These are phyloP conservation scores for Geotrichum fermentans DNA, from an alignment of 1,139 yeast species.

Conservation along the genomic window DNA sequence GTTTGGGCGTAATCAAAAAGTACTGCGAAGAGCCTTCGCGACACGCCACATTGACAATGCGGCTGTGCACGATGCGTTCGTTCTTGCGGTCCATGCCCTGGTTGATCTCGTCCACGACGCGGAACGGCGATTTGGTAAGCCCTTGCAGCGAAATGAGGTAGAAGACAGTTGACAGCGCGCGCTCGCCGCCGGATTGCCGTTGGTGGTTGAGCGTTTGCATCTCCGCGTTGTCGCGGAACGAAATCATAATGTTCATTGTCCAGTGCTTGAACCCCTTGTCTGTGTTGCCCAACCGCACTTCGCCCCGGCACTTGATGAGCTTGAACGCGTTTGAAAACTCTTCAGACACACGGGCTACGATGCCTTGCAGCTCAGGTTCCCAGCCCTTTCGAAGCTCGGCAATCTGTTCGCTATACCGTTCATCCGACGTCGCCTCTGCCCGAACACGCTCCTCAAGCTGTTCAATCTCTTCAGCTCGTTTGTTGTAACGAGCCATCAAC, in stretches of 20 bases:
- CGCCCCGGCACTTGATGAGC: constrained; percentile 81
- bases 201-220: constrained; percentile 71
- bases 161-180: constrained; percentile 90
- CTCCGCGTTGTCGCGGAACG: constrained; percentile 72
- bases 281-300: constrained; percentile 55
- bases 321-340: constrained; percentile 64
- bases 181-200: constrained; percentile 95
- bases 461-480: constrained; percentile 33
- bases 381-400: constrained; percentile 43
- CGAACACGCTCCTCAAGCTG: constrained; percentile 31
- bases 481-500: constrained; percentile 26
- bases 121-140: constrained; percentile 82
- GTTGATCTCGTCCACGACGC: constrained; percentile 96
- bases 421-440: constrained; percentile 32
- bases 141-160: constrained; percentile 90
- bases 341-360: constrained; percentile 52
- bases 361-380: constrained; percentile 53
- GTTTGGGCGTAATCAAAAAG: constrained; percentile 88
- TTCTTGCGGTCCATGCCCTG: constrained; percentile 98
- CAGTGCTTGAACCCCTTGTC: constrained; percentile 59
- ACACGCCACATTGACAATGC: constrained; percentile 84
- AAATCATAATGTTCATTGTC: constrained; percentile 79
- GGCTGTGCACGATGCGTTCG: constrained; percentile 80
- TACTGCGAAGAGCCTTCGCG: constrained; percentile 60
- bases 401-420: constrained; percentile 40